These are phyloP conservation scores for Cordyceps farinosa DNA, from an alignment of 2,329 filamentous ascomycete species.

Conservation along the genomic window DNA sequence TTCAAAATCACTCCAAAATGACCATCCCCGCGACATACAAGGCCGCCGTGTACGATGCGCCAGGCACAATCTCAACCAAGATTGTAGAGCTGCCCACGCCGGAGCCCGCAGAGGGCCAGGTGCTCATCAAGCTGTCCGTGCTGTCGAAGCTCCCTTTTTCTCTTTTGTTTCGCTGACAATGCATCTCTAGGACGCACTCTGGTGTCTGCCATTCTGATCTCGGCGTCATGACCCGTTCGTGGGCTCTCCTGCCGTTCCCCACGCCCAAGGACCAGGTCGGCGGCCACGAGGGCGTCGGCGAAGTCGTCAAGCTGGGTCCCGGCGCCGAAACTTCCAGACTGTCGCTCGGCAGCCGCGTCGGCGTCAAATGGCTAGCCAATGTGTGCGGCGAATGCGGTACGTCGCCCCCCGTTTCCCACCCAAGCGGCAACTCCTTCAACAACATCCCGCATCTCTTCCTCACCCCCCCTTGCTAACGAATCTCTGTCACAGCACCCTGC, in stretches of 20 bases:
- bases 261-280: conserved; percentile 39
- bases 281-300: conserved; percentile 66
- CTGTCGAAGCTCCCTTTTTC: neutral
- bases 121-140: conserved; percentile 25
- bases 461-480: neutral
- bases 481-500: neutral
- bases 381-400: conserved; percentile 49
- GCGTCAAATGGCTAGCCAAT: conserved; percentile 64
- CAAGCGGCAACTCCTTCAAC: too few relatives aligned
- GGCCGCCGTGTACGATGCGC: conserved; percentile 26
- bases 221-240: conserved; percentile 19
- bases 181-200: conserved; percentile 21
- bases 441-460: neutral
- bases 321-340: conserved; percentile 53
- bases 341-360: conserved; percentile 65
- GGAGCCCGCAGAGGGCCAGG: conserved; percentile 24
- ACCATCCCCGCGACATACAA: conserved; percentile 16
- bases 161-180: neutral
- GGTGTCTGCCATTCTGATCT: conserved; percentile 28
- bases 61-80: conserved; percentile 26
- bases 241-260: conserved; percentile 14
- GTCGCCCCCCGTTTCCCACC: neutral
- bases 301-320: conserved; percentile 62
- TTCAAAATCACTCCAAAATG: neutral
- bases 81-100: conserved; percentile 27